Conservation (phyloP, 1,284 basidiomycete genomes). For the Exobasidium cylindrosporum region DNA sequence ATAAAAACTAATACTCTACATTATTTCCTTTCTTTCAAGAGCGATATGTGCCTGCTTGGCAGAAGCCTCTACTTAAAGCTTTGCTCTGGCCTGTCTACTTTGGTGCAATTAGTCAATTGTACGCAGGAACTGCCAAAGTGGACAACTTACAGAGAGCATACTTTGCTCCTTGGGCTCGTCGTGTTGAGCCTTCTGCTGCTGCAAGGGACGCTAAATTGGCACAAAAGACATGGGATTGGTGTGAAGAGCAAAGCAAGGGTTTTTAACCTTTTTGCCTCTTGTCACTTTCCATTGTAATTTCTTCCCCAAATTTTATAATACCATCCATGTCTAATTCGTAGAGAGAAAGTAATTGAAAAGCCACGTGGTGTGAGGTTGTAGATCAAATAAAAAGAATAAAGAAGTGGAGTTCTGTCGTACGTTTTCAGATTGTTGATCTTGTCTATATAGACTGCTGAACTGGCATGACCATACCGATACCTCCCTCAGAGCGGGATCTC, state of each 20-base stretch:
- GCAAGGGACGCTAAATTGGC: neutral
- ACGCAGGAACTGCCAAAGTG: constrained; percentile 1
- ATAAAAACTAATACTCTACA: constrained; percentile 24
- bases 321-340: no score
- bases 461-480: neutral
- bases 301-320: no score
- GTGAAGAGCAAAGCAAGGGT: constrained; percentile 8
- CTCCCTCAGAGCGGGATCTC: neutral
- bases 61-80: neutral
- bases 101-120: constrained; percentile 7
- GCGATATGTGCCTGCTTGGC: neutral
- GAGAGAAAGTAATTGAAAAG: no score
- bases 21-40: constrained; percentile 12
- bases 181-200: neutral
- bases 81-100: neutral
- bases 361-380: no score
- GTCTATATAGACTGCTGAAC: no score
- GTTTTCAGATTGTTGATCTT: no score
- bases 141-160: neutral
- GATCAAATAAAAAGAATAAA: no score
- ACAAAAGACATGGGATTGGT: neutral
- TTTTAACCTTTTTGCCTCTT: neutral
- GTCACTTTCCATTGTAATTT: neutral
- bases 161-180: constrained; percentile 6
- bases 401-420: no score